These are phyloP conservation scores for Pisolithus sp. DNA, from an alignment of 768 basidiomycete genomes.

Conservation along the genomic window DNA sequence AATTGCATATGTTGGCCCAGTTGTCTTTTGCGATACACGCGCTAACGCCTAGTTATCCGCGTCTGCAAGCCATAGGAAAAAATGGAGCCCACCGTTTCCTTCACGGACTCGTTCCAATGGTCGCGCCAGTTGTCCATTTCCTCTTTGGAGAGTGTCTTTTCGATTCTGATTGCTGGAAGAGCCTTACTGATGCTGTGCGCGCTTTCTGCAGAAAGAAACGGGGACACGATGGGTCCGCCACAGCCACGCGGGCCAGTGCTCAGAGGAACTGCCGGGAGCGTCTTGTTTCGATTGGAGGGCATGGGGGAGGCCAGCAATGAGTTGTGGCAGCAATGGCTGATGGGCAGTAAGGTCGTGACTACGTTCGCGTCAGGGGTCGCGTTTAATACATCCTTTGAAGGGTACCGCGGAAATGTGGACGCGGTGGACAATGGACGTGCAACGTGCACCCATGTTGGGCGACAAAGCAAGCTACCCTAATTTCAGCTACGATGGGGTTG, in stretches of 20 bases:
- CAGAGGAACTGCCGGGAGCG: conserved; percentile 16
- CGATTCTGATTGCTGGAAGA: conserved; percentile 13
- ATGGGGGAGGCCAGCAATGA: conserved; percentile 1
- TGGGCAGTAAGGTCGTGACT: no score
- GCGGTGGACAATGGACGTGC: no score
- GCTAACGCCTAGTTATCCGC: conserved; percentile 8
- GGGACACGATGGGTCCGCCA: not conserved
- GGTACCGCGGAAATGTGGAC: no score
- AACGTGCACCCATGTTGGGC: no score
- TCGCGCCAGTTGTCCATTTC: conserved; percentile 15
- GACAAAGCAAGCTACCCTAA: no score
- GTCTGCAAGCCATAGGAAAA: not conserved
- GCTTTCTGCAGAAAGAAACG: not conserved
- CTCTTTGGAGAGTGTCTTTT: conserved; percentile 11
- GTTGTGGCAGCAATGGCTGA: not conserved
- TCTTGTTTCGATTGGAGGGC: conserved; percentile 13
- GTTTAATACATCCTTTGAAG: no score
- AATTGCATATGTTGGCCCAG: conserved; percentile 1
- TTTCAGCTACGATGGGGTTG: no score
- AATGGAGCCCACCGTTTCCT: conserved; percentile 13
- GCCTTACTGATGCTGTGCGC: conserved; percentile 1
- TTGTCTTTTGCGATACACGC: conserved; percentile 16
- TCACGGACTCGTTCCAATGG: conserved; percentile 17
- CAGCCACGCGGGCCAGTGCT: not conserved
- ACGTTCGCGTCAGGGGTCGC: no score